phyloP scores from a whole-genome alignment of 2,329 filamentous ascomycete species.

The Xylaria sp. region DNA sequence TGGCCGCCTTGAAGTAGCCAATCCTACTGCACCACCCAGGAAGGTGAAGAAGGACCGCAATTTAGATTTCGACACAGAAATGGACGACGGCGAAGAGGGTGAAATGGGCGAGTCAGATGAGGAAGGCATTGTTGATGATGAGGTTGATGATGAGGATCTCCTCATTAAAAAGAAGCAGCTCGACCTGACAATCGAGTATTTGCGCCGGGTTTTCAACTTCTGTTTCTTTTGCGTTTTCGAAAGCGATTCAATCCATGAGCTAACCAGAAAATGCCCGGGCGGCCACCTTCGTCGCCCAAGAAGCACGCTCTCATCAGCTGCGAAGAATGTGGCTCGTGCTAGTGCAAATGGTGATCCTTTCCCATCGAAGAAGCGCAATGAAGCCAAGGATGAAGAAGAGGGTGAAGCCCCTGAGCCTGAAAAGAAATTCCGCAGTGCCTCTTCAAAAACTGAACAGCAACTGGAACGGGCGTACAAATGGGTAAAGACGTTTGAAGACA shows the following conservation, averaged over 20 bases:
- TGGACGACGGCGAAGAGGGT: conserved; percentile 72
- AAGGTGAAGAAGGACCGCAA: conserved; percentile 66
- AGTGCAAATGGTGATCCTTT: conserved; percentile 86
- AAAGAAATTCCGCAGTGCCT: conserved; percentile 76
- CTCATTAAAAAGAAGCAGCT: conserved; percentile 95
- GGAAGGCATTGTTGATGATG: conserved; percentile 81
- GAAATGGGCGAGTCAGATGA: conserved; percentile 83
- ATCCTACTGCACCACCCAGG: conserved; percentile 66
- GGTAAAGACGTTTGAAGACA: conserved; percentile 99
- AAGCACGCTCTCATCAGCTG: conserved; percentile 82
- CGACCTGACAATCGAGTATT: conserved; percentile 94
- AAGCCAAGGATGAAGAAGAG: conserved; percentile 70
- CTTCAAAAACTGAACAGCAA: conserved; percentile 87
- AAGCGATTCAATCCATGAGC: conserved; percentile 94
- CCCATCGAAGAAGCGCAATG: conserved; percentile 80
- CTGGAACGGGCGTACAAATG: conserved; percentile 96
- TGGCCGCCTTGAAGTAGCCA: conserved; percentile 78
- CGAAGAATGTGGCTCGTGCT: conserved; percentile 85
- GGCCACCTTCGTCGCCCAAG: conserved; percentile 95
- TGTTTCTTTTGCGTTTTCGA: conserved; percentile 99
- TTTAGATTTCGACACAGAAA: conserved; percentile 66
- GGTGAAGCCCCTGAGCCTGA: conserved; percentile 73
- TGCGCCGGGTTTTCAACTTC: conserved; percentile 97
- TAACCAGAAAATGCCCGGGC: conserved; percentile 94
- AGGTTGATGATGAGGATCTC: conserved; percentile 89